Base-by-base conservation (phyloP, 2,329 filamentous ascomycete species). In the Atkinsonella hypoxylon region DNA sequence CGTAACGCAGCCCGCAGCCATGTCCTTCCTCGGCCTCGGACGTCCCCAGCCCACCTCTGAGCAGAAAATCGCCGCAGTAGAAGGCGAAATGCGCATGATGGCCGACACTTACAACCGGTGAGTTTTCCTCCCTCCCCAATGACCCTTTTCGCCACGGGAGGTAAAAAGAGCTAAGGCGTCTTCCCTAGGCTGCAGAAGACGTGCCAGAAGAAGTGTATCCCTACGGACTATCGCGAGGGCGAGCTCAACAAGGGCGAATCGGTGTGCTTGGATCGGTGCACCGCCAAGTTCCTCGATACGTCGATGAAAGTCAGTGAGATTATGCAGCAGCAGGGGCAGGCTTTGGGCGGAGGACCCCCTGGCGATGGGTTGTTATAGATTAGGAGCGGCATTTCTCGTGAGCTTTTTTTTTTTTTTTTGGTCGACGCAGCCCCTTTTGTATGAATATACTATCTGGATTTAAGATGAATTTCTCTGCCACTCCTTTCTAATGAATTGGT, bases 201-300 rank as follows among this genome's bases (percentile, higher is more conserved):
- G 56, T 98, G 93, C 81, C 82, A 87, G 59, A 82, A 85, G 67
- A 98, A 98, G 77, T 98, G 93, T 73, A 81, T 98, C 60, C 91
- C 91, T 55, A 77, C 75, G 64, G 83, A 91, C 62, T 98, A 97
- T 81, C 89, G 89, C 68, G 93, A 98, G 75, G 82, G 81, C 68
- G 91, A 98, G 62, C 83, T 98, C 64, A 95, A 96, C 81, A 98
- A 98, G 76, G 94, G 90, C 77, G 93, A 98, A 73, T 89, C 86
- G 60, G 93, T 98, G 61, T 98, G 94, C 75, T 83, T 98, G 61
- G 93, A 98, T 74, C 88, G 93, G 64, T 98, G 94, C 73, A 87
- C 94, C 52, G 80, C 87, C 65, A 98, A 98, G 76, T 98, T 97
- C 77, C 96, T 98, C 73, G 91, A 97, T 62, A 90, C 95, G 64